phyloP scores from a whole-genome alignment of 1,284 basidiomycete genomes.

The Dichomitus squalens region DNA sequence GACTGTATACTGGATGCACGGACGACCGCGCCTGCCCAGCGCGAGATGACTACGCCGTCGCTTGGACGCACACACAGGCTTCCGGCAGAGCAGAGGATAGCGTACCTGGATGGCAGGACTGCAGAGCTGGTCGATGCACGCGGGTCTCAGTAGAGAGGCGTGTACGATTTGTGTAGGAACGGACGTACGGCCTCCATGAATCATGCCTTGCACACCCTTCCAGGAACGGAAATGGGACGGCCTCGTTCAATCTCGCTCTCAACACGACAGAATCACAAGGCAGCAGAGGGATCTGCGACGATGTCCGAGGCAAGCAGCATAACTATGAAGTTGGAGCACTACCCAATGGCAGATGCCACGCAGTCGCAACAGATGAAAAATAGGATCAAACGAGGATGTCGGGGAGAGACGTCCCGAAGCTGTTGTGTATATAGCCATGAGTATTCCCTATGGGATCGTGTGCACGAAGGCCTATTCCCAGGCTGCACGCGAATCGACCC shows the following conservation, averaged over 20 bases:
- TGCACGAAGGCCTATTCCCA: background rate
- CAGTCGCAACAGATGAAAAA: background rate
- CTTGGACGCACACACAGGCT: background rate
- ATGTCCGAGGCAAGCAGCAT: too few species aligned
- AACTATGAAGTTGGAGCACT: background rate
- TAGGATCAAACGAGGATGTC: background rate
- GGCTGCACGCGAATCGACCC: background rate
- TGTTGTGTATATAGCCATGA: background rate
- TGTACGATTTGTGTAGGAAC: background rate
- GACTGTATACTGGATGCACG: background rate
- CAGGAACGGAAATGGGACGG: constrained; percentile 9
- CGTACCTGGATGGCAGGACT: background rate
- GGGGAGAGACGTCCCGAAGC: background rate
- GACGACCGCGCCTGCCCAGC: background rate
- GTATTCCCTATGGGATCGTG: background rate
- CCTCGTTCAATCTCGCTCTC: too few species aligned
- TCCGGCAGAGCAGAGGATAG: background rate
- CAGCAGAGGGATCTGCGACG: background rate
- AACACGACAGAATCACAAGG: background rate
- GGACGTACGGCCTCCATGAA: constrained; percentile 1
- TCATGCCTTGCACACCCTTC: background rate
- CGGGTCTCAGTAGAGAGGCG: background rate
- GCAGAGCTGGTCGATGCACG: too few species aligned
- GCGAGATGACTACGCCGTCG: background rate
- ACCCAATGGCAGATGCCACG: background rate